phyloP scores from a whole-genome alignment of 495 filamentous ascomycete genomes.

The Neurospora sp. region DNA sequence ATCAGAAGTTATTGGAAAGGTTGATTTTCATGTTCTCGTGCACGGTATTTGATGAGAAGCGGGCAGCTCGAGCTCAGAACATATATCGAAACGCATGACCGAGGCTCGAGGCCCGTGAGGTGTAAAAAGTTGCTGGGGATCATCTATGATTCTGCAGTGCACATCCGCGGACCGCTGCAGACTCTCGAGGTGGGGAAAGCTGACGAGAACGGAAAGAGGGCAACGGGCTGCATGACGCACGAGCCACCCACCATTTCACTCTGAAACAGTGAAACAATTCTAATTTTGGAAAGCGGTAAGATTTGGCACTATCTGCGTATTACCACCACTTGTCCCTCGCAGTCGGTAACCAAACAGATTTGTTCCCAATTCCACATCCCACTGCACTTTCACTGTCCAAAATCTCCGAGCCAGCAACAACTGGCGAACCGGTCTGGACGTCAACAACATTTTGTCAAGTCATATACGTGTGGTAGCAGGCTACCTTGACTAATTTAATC shows the following conservation, averaged over 20 bases:
- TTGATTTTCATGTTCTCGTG: background rate
- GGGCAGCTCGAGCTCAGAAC: background rate
- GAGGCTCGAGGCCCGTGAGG: background rate
- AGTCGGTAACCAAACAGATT: background rate
- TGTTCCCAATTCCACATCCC: background rate
- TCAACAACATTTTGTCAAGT: background rate
- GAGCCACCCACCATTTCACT: background rate
- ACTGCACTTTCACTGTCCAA: background rate
- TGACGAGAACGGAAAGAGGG: conserved; percentile 1
- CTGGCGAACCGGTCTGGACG: background rate
- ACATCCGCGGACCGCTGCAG: background rate
- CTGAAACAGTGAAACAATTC: background rate
- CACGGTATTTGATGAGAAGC: background rate
- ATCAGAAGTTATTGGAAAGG: background rate
- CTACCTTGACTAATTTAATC: background rate
- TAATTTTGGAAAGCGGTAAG: background rate
- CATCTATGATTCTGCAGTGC: background rate
- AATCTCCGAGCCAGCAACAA: background rate
- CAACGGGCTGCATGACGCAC: background rate
- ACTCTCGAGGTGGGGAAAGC: background rate
- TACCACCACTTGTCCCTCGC: background rate
- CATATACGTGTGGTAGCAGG: background rate
- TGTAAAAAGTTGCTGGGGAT: background rate
- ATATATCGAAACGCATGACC: background rate
- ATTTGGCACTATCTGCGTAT: background rate